phyloP scores from a whole-genome alignment of 495 filamentous ascomycete species.

The Letharia lupina region DNA sequence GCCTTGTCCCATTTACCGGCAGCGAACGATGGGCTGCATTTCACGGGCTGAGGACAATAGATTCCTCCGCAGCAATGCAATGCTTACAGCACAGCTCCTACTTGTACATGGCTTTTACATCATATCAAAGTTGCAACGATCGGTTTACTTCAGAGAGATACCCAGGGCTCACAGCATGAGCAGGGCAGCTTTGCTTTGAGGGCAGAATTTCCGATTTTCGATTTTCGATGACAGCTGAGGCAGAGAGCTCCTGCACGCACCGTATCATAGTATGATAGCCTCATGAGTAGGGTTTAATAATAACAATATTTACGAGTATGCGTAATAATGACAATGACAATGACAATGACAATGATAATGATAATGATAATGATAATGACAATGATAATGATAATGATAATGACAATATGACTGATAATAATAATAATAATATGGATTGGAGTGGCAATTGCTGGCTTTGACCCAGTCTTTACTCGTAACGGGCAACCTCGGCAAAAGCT shows the following conservation, averaged over 20 bases:
- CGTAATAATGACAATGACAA: background rate
- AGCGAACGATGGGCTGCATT: background rate
- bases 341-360: too few species aligned
- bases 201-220: background rate
- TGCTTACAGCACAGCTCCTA: too few species aligned
- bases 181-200: background rate
- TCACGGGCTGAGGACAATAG: background rate
- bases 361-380: too few species aligned
- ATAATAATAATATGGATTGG: too few species aligned
- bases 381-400: too few species aligned
- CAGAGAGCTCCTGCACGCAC: background rate
- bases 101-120: background rate
- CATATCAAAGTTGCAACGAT: background rate
- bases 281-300: background rate
- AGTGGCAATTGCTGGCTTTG: too few species aligned
- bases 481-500: too few species aligned
- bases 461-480: too few species aligned
- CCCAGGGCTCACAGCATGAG: background rate
- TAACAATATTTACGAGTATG: background rate
- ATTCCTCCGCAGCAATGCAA: background rate
- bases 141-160: background rate
- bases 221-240: background rate
- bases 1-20: background rate
- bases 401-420: too few species aligned
- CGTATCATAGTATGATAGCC: background rate